A percentile compares a stretch with the other conserved stretches of the same genome.
Evolutionary conservation across 108 stramenopile genomes (phyloP).

Genomic region (Thalassiosira profunda): DNA sequence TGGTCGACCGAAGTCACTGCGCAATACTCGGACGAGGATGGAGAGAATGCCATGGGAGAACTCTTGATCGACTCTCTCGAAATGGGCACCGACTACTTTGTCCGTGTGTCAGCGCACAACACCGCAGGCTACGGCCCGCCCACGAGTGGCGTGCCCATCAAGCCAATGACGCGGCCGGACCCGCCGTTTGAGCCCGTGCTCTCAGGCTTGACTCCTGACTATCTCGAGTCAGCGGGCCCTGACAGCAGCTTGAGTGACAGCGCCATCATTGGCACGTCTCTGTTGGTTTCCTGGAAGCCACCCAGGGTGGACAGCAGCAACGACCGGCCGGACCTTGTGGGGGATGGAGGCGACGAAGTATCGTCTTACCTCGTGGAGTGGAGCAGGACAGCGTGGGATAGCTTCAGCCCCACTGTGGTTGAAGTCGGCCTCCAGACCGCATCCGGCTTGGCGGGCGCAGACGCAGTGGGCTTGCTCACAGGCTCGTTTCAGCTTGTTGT

Average conservation of each 20-base stretch:
- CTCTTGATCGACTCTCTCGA: slow-evolving; percentile 59
- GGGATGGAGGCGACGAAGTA: slow-evolving; percentile 57
- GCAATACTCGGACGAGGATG: slow-evolving; percentile 24
- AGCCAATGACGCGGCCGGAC: slow-evolving; percentile 58
- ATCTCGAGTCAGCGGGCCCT: slow-evolving; percentile 11
- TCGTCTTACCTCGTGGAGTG: slow-evolving; percentile 62
- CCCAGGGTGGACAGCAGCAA: slow-evolving; percentile 41
- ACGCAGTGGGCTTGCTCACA: slow-evolving; percentile 26
- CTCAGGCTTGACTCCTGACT: slow-evolving; percentile 24
- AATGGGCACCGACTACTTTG: slow-evolving; percentile 70
- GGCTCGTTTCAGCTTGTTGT: slow-evolving; percentile 41
- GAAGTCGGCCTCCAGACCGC: slow-evolving; percentile 38
- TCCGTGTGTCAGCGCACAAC: slow-evolving; percentile 75
- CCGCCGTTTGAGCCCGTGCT: slow-evolving; percentile 52
- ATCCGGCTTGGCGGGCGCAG: slow-evolving; percentile 23
- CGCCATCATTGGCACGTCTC: slow-evolving; percentile 46
- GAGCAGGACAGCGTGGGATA: slow-evolving; percentile 49
- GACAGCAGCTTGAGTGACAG: slow-evolving; percentile 14
- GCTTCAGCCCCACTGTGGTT: slow-evolving; percentile 39
- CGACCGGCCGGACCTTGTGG: slow-evolving; percentile 51
- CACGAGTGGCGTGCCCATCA: slow-evolving; percentile 40
- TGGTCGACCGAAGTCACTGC: slow-evolving; percentile 40
- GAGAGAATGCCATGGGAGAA: slow-evolving; percentile 38
- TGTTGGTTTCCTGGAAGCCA: slow-evolving; percentile 52
- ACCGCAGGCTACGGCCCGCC: slow-evolving; percentile 50